Percentiles rank a stretch among this genome's conserved stretches.
These are phyloP conservation scores for Lasiodiplodia theobromae DNA, from an alignment of 2,329 filamentous ascomycete genomes.

Conservation along the genomic window DNA sequence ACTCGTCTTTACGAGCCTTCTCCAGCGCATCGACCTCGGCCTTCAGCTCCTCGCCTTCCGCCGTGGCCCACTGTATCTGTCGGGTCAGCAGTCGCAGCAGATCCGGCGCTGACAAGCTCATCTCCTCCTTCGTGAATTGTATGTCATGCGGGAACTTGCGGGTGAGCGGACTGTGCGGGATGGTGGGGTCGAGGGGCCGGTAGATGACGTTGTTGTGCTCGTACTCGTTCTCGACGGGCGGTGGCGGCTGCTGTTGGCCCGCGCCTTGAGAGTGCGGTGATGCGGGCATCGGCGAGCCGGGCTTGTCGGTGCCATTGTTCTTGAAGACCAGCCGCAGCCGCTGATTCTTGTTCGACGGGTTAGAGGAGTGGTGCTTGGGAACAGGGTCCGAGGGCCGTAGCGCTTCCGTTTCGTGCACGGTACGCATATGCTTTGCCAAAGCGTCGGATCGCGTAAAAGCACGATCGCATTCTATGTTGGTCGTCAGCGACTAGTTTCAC, in stretches of 20 bases:
- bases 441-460: constrained; percentile 96
- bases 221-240: constrained; percentile 45
- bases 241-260: constrained; percentile 33
- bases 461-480: constrained; percentile 82
- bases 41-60: constrained; percentile 69
- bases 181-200: constrained; percentile 62
- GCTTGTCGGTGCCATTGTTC: constrained; percentile 40
- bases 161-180: constrained; percentile 62
- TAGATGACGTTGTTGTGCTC: constrained; percentile 66
- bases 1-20: constrained; percentile 72
- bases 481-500: background rate
- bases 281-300: constrained; percentile 45
- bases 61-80: constrained; percentile 75
- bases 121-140: constrained; percentile 71
- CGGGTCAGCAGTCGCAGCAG: constrained; percentile 69
- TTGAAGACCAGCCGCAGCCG: constrained; percentile 53
- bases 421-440: constrained; percentile 97
- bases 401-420: constrained; percentile 95
- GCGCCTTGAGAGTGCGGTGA: constrained; percentile 39
- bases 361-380: constrained; percentile 65
- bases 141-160: constrained; percentile 63
- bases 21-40: constrained; percentile 72
- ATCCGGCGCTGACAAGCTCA: constrained; percentile 68
- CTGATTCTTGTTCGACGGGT: constrained; percentile 55
- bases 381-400: constrained; percentile 78